Evolutionary conservation across 1,284 basidiomycete genomes (phyloP).

Genomic region (Phenoliferia sp.): DNA sequence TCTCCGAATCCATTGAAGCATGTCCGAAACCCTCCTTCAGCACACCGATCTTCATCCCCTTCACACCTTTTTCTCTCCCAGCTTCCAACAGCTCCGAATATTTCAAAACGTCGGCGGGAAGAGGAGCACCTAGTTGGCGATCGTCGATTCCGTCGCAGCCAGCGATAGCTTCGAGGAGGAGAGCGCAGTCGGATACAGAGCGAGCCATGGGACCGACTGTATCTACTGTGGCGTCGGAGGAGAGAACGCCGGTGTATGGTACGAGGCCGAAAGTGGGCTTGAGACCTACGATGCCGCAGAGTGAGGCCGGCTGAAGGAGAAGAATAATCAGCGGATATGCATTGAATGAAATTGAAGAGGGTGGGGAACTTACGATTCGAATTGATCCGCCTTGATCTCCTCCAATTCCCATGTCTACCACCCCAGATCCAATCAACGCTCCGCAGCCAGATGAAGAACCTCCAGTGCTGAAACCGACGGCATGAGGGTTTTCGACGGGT

Average conservation of each 20-base stretch:
- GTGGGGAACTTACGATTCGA: slow-evolving; percentile 40
- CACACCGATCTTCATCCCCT: slow-evolving; percentile 47
- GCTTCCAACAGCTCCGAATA: slow-evolving; percentile 40
- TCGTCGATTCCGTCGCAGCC: slow-evolving; percentile 52
- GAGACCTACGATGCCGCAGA: slow-evolving; percentile 51
- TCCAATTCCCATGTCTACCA: slow-evolving; percentile 51
- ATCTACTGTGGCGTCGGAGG: slow-evolving; percentile 44
- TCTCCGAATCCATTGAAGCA: slow-evolving; percentile 42
- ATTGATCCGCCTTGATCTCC: slow-evolving; percentile 51
- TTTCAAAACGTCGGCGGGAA: slow-evolving; percentile 44
- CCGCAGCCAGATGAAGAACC: slow-evolving; percentile 51
- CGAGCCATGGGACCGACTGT: slow-evolving; percentile 46
- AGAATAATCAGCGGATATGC: not conserved
- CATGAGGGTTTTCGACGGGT: slow-evolving; percentile 50
- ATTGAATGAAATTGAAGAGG: not conserved
- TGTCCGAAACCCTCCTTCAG: slow-evolving; percentile 47
- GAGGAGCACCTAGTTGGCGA: slow-evolving; percentile 49
- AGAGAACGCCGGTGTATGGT: slow-evolving; percentile 50
- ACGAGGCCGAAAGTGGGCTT: slow-evolving; percentile 52
- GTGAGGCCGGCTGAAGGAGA: slow-evolving; percentile 42
- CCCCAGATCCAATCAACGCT: slow-evolving; percentile 46
- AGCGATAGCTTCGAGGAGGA: slow-evolving; percentile 49
- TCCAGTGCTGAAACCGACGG: slow-evolving; percentile 48
- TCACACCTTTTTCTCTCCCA: slow-evolving; percentile 29
- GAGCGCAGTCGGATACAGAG: slow-evolving; percentile 37